These are phyloP conservation scores for Picochlorum sp. DNA, from an alignment of 139 green algal genomes.

Conservation along the genomic window DNA sequence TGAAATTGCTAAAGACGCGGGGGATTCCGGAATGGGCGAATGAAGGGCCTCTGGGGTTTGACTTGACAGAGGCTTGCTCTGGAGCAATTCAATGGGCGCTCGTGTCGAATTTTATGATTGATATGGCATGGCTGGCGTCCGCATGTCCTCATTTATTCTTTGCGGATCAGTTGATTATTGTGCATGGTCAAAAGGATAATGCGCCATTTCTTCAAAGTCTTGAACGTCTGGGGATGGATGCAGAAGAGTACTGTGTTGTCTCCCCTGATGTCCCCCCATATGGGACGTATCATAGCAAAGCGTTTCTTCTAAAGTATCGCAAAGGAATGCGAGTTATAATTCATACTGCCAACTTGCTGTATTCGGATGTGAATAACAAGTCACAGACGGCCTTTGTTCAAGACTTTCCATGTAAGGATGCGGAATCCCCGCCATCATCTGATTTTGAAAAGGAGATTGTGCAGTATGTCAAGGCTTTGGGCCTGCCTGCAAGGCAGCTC, in stretches of 20 bases:
- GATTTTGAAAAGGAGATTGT: background rate
- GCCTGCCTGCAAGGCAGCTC: conserved; percentile 16
- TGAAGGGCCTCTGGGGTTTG: conserved; percentile 27
- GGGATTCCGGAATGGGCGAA: conserved; percentile 25
- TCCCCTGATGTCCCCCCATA: conserved; percentile 34
- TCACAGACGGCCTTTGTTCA: conserved; percentile 54
- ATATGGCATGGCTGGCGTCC: conserved; percentile 52
- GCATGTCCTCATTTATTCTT: conserved; percentile 35
- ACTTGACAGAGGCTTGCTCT: conserved; percentile 21
- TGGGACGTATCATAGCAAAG: conserved; percentile 54
- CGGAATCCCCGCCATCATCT: background rate
- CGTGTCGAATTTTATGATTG: conserved; percentile 61
- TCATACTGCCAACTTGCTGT: conserved; percentile 74
- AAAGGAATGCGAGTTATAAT: conserved; percentile 61
- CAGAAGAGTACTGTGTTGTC: background rate
- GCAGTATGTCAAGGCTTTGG: conserved; percentile 42
- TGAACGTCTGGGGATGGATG: background rate
- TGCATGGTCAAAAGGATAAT: conserved; percentile 25
- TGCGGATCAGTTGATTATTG: conserved; percentile 27
- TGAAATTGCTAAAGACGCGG: conserved; percentile 11
- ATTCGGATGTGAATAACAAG: conserved; percentile 71
- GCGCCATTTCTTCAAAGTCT: background rate
- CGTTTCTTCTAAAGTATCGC: conserved; percentile 39
- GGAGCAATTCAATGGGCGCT: conserved; percentile 26
- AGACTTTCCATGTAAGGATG: conserved; percentile 61